Evolutionary conservation across 179 eudicot genomes (phyloP).

Genomic region (Corrigiola litoralis): DNA sequence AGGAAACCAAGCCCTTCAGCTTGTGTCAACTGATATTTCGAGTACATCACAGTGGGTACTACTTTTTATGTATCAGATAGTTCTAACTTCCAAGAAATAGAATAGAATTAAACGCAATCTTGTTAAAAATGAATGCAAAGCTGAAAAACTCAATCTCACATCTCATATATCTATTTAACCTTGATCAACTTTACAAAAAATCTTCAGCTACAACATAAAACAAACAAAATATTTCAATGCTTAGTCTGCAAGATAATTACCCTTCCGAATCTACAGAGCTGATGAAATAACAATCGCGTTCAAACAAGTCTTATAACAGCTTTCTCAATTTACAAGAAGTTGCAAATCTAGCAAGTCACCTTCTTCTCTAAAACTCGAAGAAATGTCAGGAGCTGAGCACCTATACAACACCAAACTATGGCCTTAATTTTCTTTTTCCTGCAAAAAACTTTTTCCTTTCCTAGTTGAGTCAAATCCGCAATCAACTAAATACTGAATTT

Average conservation of each 20-base stretch:
- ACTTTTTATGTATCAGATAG: no score
- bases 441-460: slow-evolving; percentile 18
- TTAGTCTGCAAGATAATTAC: slow-evolving; percentile 4
- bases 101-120: no score
- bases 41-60: no score
- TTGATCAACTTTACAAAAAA: slow-evolving; percentile 17
- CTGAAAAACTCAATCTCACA: slow-evolving; percentile 1
- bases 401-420: slow-evolving; percentile 33
- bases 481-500: slow-evolving; percentile 21
- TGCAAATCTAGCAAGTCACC: slow-evolving; percentile 24
- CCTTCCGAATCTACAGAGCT: slow-evolving; percentile 16
- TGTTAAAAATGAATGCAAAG: no score
- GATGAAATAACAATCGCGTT: neutral
- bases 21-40: no score
- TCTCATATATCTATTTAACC: slow-evolving; percentile 8
- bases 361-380: slow-evolving; percentile 43
- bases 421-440: slow-evolving; percentile 17
- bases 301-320: slow-evolving; percentile 19
- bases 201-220: slow-evolving; percentile 2
- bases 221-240: slow-evolving; percentile 18
- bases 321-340: slow-evolving; percentile 30
- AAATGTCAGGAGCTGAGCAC: slow-evolving; percentile 34
- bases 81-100: no score
- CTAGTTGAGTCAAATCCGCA: slow-evolving; percentile 18
- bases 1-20: no score